phyloP scores from a whole-genome alignment of 164 flowering plant genomes.

The Aristolochia californica region DNA sequence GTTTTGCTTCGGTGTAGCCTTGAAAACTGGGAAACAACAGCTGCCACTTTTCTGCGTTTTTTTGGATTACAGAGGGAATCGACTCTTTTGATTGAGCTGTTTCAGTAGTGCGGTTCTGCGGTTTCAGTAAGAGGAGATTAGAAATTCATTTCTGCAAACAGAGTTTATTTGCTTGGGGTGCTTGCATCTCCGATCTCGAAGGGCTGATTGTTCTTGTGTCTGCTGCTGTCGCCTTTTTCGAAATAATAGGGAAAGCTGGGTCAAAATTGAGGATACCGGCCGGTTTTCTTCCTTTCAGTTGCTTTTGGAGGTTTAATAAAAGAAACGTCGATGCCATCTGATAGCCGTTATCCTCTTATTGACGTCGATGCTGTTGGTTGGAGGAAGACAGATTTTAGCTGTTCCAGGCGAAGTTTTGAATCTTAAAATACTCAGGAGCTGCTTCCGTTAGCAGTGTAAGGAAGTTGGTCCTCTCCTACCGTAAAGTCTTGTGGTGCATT shows the following conservation, averaged over 20 bases:
- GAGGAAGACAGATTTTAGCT: neutral
- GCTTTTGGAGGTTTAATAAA: constrained; percentile 2
- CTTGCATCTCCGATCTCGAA: constrained; percentile 29
- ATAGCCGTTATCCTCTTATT: neutral
- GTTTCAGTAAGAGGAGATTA: constrained; percentile 8
- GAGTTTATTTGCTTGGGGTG: too few species aligned
- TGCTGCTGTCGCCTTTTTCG: constrained; percentile 20
- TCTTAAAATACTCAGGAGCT: neutral
- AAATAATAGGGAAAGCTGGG: constrained; percentile 8
- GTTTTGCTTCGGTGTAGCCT: neutral
- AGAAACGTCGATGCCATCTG: neutral
- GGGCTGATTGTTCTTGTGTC: constrained; percentile 23
- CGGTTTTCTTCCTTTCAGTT: neutral
- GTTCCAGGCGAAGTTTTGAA: constrained; percentile 2
- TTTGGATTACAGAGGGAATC: constrained; percentile 6
- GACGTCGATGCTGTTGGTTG: neutral
- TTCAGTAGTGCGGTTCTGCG: constrained; percentile 2
- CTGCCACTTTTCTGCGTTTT: constrained; percentile 2
- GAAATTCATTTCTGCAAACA: neutral
- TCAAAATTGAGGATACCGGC: neutral
- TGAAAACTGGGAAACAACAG: constrained; percentile 6
- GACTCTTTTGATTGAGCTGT: constrained; percentile 3
- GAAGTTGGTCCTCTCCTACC: neutral
- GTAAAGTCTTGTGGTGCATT: neutral
- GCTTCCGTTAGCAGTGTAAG: neutral